Evolutionary conservation across 2,329 filamentous ascomycete genomes (phyloP), one percentile per base, ranked within the genome.

Genomic region (Lecanicillium sp.): DNA sequence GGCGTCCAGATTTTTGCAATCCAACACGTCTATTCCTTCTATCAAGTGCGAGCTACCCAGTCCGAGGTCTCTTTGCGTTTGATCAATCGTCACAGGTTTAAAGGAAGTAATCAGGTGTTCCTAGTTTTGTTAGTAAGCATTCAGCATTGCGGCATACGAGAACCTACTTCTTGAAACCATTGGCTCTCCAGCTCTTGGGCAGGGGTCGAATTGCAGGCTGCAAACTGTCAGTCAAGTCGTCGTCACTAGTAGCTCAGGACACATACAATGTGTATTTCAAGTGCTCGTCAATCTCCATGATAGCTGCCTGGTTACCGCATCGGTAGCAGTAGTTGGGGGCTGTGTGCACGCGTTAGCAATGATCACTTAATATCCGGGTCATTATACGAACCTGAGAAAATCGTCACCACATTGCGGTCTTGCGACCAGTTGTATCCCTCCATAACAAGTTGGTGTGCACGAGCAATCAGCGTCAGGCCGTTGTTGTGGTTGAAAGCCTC

Each of bases 401-500:
- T 97, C 30, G 93, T 98, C 52, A 98, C 93, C 44, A 98, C 93
- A 59, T 98, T 97, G 56, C 91, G 77, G 66, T 97, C 93, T 69
- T 97, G 93, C 56, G 90, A 96, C 93, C 93, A 98, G 68, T 97
- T 98, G 71, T 97, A 98, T 41, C 93, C 93, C 69, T 98, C 93
- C 91, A 97, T 98, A 52, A 98, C 93, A 66, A 98, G 75, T 73
- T 98, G 93, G 77, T 98, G 93, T 48, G 93, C 93, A 69, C 93
- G 81, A 52, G 93, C 93, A 63, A 98, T 94, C 54, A 97, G 76
- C 47, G 91, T 97, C 69, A 98, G 73, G 49, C 90, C 91, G 63
- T 98, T 98, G 78, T 97, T 97, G 67, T 97, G 91, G 70, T 97
- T 97, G 75, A 98, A 98, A 1, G 91, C 91, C 72, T 98, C 91